Evolutionary conservation across 1,284 basidiomycete genomes (phyloP), one percentile per base, ranked within the genome.

Genomic region (Malassezia psittaci): DNA sequence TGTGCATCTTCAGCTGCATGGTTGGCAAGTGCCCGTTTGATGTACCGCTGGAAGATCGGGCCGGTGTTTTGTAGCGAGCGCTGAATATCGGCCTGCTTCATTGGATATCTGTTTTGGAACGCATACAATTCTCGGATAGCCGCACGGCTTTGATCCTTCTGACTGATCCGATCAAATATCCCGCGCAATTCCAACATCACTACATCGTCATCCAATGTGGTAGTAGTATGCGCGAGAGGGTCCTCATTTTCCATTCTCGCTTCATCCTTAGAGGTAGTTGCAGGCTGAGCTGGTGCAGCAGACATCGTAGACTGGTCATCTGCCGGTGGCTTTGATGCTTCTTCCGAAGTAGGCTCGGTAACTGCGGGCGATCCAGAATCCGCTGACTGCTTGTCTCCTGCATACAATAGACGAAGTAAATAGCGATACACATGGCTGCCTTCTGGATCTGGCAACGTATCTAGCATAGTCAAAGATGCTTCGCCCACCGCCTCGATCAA

Each of bases 111-210:
- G 76, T 93, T 93, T 66, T 94, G 78, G 79, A 91, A 96, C 43
- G 90, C 85, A 72, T 96, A 90, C 39, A 99, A 78, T 65, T 91
- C 89, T n/a, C 88, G 90, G 56, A 99, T 91, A 5, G 89, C 90
- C 7, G 83, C 85, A 16, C 85, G 86, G 8, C 83, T 89, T 34
- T 85, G 86, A 77, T 86, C 87, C 75, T 85, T 90, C 65, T 59
- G 72, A 32, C 86, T 89, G 59, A 93, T 91, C 67, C 88, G 84
- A 51, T 86, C 85, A 68, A 93, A 89, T 66, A 93, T 93, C 32
- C 81, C 82, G 45, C 85, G 81, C 51, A 89, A 78, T 65, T 85
- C 85, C 19, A 83, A 84, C 71, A 86, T 87, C 35, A 38, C 15
- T 11, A 24, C 54, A 8, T 51, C 44, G 12, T 51, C 40, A 19